Evolutionary conservation across 345 rosid species (phyloP).

Genomic region (Rhodomyrtus tomentosa): DNA sequence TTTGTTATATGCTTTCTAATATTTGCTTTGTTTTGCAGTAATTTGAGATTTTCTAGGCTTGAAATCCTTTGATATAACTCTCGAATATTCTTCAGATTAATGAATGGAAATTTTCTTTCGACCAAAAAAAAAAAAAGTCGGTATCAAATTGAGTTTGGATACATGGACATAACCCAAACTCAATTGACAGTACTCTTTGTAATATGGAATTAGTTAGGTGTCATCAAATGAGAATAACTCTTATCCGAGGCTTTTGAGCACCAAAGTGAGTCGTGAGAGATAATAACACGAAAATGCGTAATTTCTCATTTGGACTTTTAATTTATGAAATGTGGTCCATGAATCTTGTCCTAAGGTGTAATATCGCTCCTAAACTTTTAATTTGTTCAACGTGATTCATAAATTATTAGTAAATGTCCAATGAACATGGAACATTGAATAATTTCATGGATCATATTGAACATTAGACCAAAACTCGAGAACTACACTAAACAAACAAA

Average conservation of each 20-base stretch:
- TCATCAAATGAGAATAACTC: background rate
- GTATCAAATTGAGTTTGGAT: background rate
- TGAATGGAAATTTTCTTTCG: too few relatives aligned
- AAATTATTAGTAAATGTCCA: too few relatives aligned
- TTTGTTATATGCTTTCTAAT: too few relatives aligned
- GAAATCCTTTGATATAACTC: too few relatives aligned
- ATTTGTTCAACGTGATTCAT: rapidly evolving
- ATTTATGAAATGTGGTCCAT: background rate
- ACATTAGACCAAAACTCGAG: rapidly evolving
- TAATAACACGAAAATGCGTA: background rate
- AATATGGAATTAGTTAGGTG: background rate
- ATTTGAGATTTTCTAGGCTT: too few relatives aligned
- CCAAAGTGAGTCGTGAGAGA: background rate
- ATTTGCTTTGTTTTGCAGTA: too few relatives aligned
- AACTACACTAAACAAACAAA: too few relatives aligned
- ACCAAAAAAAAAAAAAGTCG: too few relatives aligned
- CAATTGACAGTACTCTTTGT: background rate
- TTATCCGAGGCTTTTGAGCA: background rate
- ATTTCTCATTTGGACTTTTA: too few relatives aligned
- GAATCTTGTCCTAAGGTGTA: rapidly evolving
- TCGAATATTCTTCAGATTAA: too few relatives aligned
- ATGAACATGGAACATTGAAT: too few relatives aligned
- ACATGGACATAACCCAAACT: background rate
- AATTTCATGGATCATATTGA: background rate
- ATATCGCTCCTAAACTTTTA: background rate